Conservation (phyloP, 1,284 basidiomycete genomes). For the Tranzscheliella williamsii region DNA sequence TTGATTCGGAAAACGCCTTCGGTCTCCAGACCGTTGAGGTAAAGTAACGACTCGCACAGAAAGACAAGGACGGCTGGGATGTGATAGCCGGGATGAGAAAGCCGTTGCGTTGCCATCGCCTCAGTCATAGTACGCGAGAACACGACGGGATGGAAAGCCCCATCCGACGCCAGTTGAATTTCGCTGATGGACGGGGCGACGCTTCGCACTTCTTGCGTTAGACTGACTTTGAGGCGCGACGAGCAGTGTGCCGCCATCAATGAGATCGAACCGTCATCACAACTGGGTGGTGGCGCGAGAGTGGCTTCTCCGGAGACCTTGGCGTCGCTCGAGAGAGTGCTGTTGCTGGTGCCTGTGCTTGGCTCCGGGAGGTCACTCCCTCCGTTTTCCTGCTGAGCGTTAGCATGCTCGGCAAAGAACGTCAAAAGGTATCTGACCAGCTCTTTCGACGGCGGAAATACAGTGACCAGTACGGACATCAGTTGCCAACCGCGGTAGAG, state of each 20-base stretch:
- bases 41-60: conserved; percentile 84
- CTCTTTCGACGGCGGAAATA: conserved; percentile 86
- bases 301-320: no score
- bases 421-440: conserved; percentile 78
- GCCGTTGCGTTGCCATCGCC: conserved; percentile 78
- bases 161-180: conserved; percentile 2
- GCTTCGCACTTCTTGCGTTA: not conserved
- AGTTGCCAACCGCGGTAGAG: conserved; percentile 87
- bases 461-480: conserved; percentile 79
- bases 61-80: conserved; percentile 86
- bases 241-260: conserved; percentile 1
- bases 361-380: not conserved
- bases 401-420: conserved; percentile 70
- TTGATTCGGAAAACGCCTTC: conserved; percentile 90
- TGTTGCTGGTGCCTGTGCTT: not conserved
- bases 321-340: not conserved
- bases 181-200: conserved; percentile 1
- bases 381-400: no score
- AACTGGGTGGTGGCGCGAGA: not conserved
- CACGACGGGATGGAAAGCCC: conserved; percentile 89
- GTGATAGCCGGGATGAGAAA: conserved; percentile 78
- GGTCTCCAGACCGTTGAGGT: conserved; percentile 75
- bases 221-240: not conserved
- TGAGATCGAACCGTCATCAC: not conserved
- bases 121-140: conserved; percentile 85